Base-by-base conservation (phyloP, 2,329 filamentous ascomycete genomes). In the Cladosporium sp. region DNA sequence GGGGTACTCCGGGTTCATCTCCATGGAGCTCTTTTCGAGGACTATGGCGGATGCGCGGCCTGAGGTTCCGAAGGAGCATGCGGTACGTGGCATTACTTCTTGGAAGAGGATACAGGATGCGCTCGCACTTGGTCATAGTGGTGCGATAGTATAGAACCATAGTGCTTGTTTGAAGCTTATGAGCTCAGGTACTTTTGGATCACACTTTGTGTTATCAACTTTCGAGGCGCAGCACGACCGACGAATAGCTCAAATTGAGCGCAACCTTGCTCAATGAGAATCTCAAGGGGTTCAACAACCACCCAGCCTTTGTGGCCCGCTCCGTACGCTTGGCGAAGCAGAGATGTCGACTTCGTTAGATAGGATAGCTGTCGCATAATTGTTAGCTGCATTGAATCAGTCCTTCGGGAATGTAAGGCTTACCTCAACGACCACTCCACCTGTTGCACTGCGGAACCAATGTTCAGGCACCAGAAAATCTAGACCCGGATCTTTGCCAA, bases 1-100 rank as follows among this genome's bases (percentile, higher is more conserved):
- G 0, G 82, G 82, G 0, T 89, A 80, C 56, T 69, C 79, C 46
- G 85, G 85, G 1, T 88, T 82, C 80, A 73, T 88, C 42, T 86
- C 82, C 60, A 78, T 86, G 57, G 85, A 89, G 69, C 67, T 89
- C 13, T 89, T 88, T 62, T 78, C 80, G 57, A 67, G 77, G 35
- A 72, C 73, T 13, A 78, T 84, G 73, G 68, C 73, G 4, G 75
- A 82, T 53, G 61, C 66, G 9, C 74, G 74, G 5, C 67, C 76
- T 0, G 67, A 65, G 0, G 72, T 77, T n/a, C 80, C 81, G 0
- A 75, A 72, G 61, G 71, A 73, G 52, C 70, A 80, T 67, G 78
- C 79, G 1, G 55, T 53, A 33, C 67, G 78, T 25, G 78, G 74
- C 0, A 69, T 68, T 5, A 59, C 58, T 18, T 67, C 72, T 12